Conservation (phyloP, 75 land plant species). For the Sequoia sempervirens region DNA sequence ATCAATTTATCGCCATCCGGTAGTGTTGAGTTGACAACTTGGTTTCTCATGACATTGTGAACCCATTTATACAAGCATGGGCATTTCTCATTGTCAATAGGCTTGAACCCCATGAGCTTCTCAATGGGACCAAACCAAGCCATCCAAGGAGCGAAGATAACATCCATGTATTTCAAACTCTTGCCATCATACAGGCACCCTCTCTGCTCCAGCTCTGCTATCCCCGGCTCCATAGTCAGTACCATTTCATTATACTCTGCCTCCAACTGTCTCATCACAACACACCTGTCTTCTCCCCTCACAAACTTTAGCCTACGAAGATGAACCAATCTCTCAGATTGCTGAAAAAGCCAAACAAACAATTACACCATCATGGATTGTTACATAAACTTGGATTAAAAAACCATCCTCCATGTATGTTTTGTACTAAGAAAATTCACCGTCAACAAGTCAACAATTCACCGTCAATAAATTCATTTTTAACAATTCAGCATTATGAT, state of each 20-base stretch:
- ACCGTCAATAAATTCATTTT: too few relatives aligned
- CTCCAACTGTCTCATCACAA: not conserved
- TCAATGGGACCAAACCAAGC: not conserved
- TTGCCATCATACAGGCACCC: not conserved
- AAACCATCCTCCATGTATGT: too few relatives aligned
- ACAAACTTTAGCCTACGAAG: too few relatives aligned
- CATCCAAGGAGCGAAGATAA: not conserved
- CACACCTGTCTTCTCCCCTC: not conserved
- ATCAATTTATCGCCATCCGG: not conserved
- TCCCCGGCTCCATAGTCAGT: not conserved
- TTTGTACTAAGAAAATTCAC: too few relatives aligned
- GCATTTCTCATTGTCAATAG: not conserved
- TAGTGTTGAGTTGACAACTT: not conserved
- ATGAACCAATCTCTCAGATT: not conserved
- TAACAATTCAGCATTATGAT: too few relatives aligned
- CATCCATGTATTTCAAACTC: not conserved
- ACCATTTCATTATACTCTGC: not conserved
- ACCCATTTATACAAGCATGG: not conserved
- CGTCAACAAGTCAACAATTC: too few relatives aligned
- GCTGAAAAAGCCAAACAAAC: not conserved
- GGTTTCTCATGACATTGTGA: not conserved
- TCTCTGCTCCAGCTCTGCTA: not conserved
- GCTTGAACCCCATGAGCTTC: not conserved
- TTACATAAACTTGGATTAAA: too few relatives aligned
- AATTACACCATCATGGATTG: not conserved